phyloP scores from a whole-genome alignment of 495 filamentous ascomycete genomes.

The Evernia prunastri region DNA sequence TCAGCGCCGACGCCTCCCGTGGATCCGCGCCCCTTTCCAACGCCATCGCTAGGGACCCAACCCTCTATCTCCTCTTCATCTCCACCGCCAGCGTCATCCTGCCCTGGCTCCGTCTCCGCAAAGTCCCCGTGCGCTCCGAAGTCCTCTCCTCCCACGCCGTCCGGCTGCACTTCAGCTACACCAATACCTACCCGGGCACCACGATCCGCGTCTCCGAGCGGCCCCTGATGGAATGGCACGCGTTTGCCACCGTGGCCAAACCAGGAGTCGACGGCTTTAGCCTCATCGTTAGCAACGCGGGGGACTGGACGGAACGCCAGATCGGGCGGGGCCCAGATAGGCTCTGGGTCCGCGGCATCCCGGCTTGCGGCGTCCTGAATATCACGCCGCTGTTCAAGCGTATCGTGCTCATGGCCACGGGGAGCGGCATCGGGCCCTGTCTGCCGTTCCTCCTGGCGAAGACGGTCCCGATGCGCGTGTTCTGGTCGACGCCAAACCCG shows the following conservation, averaged over 20 bases:
- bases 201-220: slow-evolving; percentile 47
- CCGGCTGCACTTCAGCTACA: slow-evolving; percentile 56
- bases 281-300: slow-evolving; percentile 56
- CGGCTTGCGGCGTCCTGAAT: slow-evolving; percentile 62
- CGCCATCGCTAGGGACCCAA: slow-evolving; percentile 45
- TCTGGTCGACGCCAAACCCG: slow-evolving; percentile 46
- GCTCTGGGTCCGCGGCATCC: slow-evolving; percentile 47
- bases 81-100: slow-evolving; percentile 52
- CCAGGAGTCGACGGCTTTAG: slow-evolving; percentile 45
- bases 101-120: slow-evolving; percentile 59
- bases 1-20: slow-evolving; percentile 25
- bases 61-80: slow-evolving; percentile 59
- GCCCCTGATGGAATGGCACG: slow-evolving; percentile 58
- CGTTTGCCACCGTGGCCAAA: slow-evolving; percentile 57
- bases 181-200: slow-evolving; percentile 35
- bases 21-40: slow-evolving; percentile 29
- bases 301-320: slow-evolving; percentile 57
- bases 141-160: slow-evolving; percentile 57
- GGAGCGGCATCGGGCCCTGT: slow-evolving; percentile 72
- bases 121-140: slow-evolving; percentile 48
- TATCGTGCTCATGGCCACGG: slow-evolving; percentile 66
- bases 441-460: slow-evolving; percentile 40
- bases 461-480: slow-evolving; percentile 39
- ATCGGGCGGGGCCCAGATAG: slow-evolving; percentile 48
- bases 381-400: slow-evolving; percentile 58